Conservation (phyloP, 2,329 filamentous ascomycete genomes). For the Fusarium multiceps region DNA sequence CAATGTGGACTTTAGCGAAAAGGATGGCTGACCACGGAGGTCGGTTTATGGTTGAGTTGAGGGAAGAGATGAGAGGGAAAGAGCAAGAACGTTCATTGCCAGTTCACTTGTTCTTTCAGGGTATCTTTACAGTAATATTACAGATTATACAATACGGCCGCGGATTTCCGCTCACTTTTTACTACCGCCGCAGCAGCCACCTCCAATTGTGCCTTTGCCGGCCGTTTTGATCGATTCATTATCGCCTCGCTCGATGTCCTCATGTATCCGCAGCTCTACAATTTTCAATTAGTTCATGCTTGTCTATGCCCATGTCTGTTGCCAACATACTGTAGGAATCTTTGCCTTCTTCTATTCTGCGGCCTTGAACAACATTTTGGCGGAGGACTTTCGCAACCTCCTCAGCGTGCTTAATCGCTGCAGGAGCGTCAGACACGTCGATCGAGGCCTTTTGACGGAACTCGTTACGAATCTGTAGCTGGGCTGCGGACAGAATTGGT, state of each 20-base stretch:
- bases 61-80: constrained; percentile 21
- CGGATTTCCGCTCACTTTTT: constrained; percentile 43
- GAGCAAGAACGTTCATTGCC: constrained; percentile 35
- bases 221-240: constrained; percentile 88
- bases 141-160: constrained; percentile 44
- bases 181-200: constrained; percentile 48
- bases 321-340: constrained; percentile 66
- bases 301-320: background rate
- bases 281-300: background rate
- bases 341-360: constrained; percentile 54
- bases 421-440: constrained; percentile 64
- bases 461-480: constrained; percentile 74
- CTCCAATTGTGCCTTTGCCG: constrained; percentile 49
- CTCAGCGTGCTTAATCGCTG: constrained; percentile 80
- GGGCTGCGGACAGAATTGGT: constrained; percentile 75
- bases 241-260: constrained; percentile 90
- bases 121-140: constrained; percentile 51
- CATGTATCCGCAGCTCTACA: constrained; percentile 86
- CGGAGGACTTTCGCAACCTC: constrained; percentile 83
- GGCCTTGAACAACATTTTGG: constrained; percentile 91
- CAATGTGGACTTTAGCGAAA: constrained; percentile 35
- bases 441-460: constrained; percentile 77
- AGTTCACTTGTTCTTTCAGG: constrained; percentile 42
- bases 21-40: constrained; percentile 25
- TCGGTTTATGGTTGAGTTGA: constrained; percentile 19